Base-by-base conservation (phyloP, 2,329 filamentous ascomycete genomes). In the Penicillium sclerotiorum region DNA sequence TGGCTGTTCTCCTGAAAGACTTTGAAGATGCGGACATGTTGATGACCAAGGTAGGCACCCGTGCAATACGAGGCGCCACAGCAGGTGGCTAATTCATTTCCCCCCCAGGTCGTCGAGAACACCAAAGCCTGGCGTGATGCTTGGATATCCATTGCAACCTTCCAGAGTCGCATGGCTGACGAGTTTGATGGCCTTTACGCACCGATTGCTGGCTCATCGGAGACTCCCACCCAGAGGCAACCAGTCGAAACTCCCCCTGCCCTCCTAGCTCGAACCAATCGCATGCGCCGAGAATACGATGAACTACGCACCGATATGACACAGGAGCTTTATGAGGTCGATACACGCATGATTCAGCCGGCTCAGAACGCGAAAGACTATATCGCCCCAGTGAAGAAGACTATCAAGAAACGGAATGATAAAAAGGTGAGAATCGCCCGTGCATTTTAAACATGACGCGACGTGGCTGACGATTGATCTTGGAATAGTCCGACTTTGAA, bases 381-480 rank as follows among this genome's bases (percentile, higher is more conserved):
- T 46, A 78, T 93, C 52, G 82, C 85, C 57, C 85, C 87, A 2
- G 78, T 94, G 66, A 86, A 88, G 63, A 94, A 91, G 73, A 86
- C 85, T 1, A 89, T 95, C 64, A 94, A 93, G 73, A 91, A 90
- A 70, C 79, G 90, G 39, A 89, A 94, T 65, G 88, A 92, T 62
- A 89, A 85, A 72, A 86, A 90, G 73, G 80, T 81, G 18, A 8
- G 58, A 23, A 7, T 9, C 18, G 20, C 20, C 15, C 17, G 12
- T 9, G 7, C 11, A 23, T 5, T 33, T 22, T 22, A 18, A 5
- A 15, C 17, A 23, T 18, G 2, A 8, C 9, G 35, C 11, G 15
- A 35, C n/a, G 22, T 23, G 8, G 5, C 8, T 45, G 18, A 30
- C 23, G 15, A 22, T 37, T 35, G 18, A 33, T 27, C 35, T 30